phyloP scores from a whole-genome alignment of 2,329 filamentous ascomycete genomes.

The Lizonia empirigonia region DNA sequence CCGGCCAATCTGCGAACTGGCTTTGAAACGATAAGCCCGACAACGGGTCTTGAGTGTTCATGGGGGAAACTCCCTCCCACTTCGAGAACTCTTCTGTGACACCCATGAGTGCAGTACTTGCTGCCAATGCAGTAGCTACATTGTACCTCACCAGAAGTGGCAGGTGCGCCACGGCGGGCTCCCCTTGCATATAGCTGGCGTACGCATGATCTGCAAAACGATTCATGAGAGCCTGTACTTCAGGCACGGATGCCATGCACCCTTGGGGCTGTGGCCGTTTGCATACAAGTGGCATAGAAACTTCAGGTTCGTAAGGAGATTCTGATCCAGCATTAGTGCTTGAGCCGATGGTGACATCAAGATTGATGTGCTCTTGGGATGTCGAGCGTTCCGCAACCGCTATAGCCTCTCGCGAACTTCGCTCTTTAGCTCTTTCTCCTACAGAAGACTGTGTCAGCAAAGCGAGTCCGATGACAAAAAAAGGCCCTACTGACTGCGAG shows the following conservation, averaged over 20 bases:
- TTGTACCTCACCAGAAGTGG: conserved; percentile 24
- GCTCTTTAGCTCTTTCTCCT: background rate
- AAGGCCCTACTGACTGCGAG: conserved; percentile 11
- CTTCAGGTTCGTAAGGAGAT: background rate
- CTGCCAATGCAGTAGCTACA: conserved; percentile 14
- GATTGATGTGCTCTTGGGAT: background rate
- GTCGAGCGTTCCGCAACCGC: background rate
- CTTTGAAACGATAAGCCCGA: background rate
- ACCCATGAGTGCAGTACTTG: conserved; percentile 19
- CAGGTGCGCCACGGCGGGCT: conserved; percentile 17
- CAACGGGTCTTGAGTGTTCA: conserved; percentile 13
- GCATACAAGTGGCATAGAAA: no score
- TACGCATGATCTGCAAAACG: conserved; percentile 27
- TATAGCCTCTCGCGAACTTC: background rate
- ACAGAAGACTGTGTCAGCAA: background rate
- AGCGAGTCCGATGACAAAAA: background rate
- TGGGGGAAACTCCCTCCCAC: conserved; percentile 24
- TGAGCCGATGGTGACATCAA: no score
- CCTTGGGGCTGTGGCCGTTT: background rate
- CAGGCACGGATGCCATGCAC: conserved; percentile 12
- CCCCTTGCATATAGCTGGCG: conserved; percentile 23
- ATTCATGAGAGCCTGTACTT: conserved; percentile 18
- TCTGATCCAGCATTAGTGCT: background rate
- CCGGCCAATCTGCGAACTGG: conserved; percentile 10
- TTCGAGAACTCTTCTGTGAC: conserved; percentile 13